These are phyloP conservation scores for Tulasnella sp. DNA, from an alignment of 768 basidiomycete genomes.

Conservation along the genomic window DNA sequence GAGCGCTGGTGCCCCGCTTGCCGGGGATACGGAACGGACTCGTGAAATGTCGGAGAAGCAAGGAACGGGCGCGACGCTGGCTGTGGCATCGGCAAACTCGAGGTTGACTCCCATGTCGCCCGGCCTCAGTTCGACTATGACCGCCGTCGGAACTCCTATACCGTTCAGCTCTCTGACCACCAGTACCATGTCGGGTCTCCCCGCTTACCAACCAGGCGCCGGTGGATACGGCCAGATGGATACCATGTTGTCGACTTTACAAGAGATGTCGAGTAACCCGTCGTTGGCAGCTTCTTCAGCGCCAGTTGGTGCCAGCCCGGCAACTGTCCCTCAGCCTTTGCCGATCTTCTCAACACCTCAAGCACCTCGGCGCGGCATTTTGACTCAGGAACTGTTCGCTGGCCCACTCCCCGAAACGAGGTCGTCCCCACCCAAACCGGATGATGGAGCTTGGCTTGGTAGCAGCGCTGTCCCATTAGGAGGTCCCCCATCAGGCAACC, in stretches of 20 bases:
- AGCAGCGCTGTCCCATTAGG: background rate
- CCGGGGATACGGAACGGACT: background rate
- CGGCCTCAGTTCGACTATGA: background rate
- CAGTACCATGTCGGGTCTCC: background rate
- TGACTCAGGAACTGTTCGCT: constrained; percentile 7
- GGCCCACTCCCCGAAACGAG: background rate
- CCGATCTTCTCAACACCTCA: constrained; percentile 6
- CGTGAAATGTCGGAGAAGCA: background rate
- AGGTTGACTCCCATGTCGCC: background rate
- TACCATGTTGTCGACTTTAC: constrained; percentile 18
- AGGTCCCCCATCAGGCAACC: background rate
- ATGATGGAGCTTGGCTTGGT: constrained; percentile 6
- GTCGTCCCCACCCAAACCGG: background rate
- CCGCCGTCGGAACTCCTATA: background rate
- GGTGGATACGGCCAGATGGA: constrained; percentile 9
- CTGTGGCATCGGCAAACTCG: background rate
- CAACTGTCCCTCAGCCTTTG: background rate
- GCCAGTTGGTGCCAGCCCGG: background rate
- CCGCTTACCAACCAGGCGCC: background rate
- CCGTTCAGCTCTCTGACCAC: background rate
- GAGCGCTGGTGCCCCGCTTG: constrained; percentile 10
- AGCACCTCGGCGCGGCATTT: background rate
- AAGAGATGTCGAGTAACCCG: constrained; percentile 13
- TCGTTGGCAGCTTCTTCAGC: constrained; percentile 5
- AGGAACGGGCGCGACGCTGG: background rate